Conservation (phyloP, 257 asterid species). For the Nicotiana tomentosiformis region DNA sequence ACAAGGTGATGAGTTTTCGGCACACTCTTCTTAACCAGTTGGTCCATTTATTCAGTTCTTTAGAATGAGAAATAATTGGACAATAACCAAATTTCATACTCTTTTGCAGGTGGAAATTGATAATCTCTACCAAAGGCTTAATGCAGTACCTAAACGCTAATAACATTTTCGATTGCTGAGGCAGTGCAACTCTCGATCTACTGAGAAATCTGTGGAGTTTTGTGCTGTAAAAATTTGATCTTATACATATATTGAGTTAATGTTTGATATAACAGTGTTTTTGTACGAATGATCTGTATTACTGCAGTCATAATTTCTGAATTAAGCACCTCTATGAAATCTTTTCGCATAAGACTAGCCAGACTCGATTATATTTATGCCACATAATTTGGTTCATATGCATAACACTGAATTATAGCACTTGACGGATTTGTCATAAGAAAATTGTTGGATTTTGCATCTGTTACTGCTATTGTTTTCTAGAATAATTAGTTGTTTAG, state of each 20-base stretch:
- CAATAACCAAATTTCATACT: not conserved
- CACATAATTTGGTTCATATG: too few species aligned
- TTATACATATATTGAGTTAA: not conserved
- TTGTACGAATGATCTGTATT: not conserved
- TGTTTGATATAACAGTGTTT: not conserved
- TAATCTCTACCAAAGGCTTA: constrained; percentile 40
- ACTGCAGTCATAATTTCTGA: not conserved
- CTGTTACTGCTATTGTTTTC: too few species aligned
- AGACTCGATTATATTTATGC: too few species aligned
- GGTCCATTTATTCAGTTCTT: not conserved
- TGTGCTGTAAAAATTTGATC: not conserved
- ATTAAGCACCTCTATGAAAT: not conserved
- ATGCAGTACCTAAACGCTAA: constrained; percentile 15
- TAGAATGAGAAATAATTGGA: not conserved
- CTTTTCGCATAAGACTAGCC: not conserved
- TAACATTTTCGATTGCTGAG: not conserved
- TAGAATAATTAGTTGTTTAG: too few species aligned
- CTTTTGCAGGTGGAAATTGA: constrained; percentile 70
- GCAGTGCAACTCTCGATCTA: not conserved
- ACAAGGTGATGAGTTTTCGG: constrained; percentile 41
- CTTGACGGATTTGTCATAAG: too few species aligned
- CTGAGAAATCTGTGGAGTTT: not conserved
- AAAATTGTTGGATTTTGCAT: too few species aligned
- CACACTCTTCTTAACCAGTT: not conserved
- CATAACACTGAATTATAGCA: too few species aligned